phyloP scores from a whole-genome alignment of 2,329 filamentous ascomycete genomes.

The Trichoderma arundinaceum region DNA sequence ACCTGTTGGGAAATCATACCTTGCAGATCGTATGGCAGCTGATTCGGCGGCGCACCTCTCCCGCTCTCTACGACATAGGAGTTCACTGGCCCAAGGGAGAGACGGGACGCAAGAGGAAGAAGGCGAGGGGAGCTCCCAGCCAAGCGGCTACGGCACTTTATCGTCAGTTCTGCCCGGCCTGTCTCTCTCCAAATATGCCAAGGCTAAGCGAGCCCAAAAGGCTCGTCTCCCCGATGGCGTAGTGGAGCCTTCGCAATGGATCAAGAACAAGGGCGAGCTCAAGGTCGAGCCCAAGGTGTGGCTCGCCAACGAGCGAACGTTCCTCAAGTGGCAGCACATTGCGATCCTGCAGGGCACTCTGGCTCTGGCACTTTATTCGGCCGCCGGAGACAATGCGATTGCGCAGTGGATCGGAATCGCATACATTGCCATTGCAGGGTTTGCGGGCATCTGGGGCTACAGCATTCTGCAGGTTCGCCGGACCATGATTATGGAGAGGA shows the following conservation, averaged over 20 bases:
- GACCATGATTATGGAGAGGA: conserved; percentile 80
- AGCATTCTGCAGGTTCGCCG: conserved; percentile 77
- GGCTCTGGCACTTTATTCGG: conserved; percentile 85
- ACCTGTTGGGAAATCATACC: conserved; percentile 69
- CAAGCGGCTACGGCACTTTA: conserved; percentile 59
- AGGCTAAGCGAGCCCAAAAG: conserved; percentile 57
- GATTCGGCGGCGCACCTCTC: conserved; percentile 48
- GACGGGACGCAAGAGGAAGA: conserved; percentile 40
- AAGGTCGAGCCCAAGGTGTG: conserved; percentile 98
- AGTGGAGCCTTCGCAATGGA: conserved; percentile 81
- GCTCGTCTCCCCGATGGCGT: conserved; percentile 80
- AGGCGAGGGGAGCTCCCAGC: conserved; percentile 46
- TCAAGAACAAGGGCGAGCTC: conserved; percentile 92
- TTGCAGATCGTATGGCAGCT: conserved; percentile 60
- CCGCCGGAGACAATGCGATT: conserved; percentile 78
- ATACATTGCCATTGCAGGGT: conserved; percentile 81
- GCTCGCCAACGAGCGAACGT: conserved; percentile 97
- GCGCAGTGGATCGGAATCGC: conserved; percentile 80
- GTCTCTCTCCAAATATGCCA: conserved; percentile 78
- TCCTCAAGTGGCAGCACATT: conserved; percentile 98
- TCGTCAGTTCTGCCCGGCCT: conserved; percentile 81
- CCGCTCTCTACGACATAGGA: conserved; percentile 39
- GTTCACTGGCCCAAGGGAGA: conserved; percentile 38
- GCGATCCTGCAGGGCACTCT: conserved; percentile 83
- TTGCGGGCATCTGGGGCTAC: conserved; percentile 88